phyloP scores from a whole-genome alignment of 1,284 basidiomycete species.

The Tausonia pullulans region DNA sequence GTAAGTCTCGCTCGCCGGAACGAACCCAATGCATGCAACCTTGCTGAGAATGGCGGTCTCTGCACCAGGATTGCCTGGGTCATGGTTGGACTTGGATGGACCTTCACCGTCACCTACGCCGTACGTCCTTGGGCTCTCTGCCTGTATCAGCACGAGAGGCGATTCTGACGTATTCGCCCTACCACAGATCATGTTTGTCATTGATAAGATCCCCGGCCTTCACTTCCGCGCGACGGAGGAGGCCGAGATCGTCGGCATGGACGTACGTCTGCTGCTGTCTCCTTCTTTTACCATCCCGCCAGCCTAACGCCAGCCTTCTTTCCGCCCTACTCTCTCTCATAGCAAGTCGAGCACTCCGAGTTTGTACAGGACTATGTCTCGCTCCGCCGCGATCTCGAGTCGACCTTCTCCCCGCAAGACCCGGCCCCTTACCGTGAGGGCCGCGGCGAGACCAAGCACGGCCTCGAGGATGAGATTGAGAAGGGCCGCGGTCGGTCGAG shows the following conservation, averaged over 20 bases:
- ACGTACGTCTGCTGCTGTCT: constrained; percentile 42
- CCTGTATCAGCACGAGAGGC: background rate
- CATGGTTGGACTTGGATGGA: constrained; percentile 50
- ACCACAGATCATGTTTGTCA: constrained; percentile 37
- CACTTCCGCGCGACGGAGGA: constrained; percentile 60
- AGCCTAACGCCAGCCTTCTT: background rate
- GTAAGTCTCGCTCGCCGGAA: background rate
- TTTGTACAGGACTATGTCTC: constrained; percentile 13
- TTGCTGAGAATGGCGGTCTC: too few species aligned
- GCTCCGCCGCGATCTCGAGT: constrained; percentile 10
- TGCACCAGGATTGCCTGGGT: constrained; percentile 51
- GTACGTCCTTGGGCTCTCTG: background rate
- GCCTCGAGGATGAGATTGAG: too few species aligned
- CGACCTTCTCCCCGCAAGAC: constrained; percentile 1
- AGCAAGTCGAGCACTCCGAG: background rate
- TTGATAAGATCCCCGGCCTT: constrained; percentile 67
- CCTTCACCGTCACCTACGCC: constrained; percentile 39
- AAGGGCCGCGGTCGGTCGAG: too few species aligned
- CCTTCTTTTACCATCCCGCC: background rate
- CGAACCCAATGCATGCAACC: too few species aligned
- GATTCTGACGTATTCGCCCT: background rate
- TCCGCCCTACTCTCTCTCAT: background rate
- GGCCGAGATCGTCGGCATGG: constrained; percentile 76
- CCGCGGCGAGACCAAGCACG: too few species aligned
- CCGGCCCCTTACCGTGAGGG: too few species aligned